phyloP scores from a whole-genome alignment of 148 eudicot species.

The Rhododendron mucronatum region DNA sequence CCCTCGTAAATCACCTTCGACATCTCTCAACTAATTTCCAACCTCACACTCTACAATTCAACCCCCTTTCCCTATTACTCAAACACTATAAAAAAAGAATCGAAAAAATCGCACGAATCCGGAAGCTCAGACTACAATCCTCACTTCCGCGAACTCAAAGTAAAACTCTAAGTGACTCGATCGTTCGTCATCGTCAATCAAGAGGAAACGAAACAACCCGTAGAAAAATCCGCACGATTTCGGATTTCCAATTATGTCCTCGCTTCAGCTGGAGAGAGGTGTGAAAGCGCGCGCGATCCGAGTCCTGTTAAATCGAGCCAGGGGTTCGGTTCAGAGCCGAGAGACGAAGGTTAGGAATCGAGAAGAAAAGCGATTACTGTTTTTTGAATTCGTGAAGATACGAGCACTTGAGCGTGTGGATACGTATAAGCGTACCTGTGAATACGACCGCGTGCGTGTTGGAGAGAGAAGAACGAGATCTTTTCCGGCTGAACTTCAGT shows the following conservation, averaged over 20 bases:
- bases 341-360: background rate
- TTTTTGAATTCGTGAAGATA: background rate
- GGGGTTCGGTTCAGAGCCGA: background rate
- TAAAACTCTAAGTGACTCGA: background rate
- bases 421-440: background rate
- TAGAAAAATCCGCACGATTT: background rate
- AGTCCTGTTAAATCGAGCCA: background rate
- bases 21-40: slow-evolving; percentile 1
- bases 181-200: background rate
- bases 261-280: background rate
- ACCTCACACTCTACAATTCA: slow-evolving; percentile 13
- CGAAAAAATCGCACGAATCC: slow-evolving; percentile 6
- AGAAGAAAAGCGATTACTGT: background rate
- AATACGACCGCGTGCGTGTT: background rate
- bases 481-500: background rate
- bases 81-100: background rate
- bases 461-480: background rate
- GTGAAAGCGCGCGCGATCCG: background rate
- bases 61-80: background rate
- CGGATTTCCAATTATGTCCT: background rate
- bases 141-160: slow-evolving; percentile 12
- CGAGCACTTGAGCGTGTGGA: background rate
- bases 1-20: slow-evolving; percentile 93
- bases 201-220: background rate
- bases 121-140: slow-evolving; percentile 12